phyloP scores from a whole-genome alignment of 768 basidiomycete genomes.

The Auricularia auricula-judae region DNA sequence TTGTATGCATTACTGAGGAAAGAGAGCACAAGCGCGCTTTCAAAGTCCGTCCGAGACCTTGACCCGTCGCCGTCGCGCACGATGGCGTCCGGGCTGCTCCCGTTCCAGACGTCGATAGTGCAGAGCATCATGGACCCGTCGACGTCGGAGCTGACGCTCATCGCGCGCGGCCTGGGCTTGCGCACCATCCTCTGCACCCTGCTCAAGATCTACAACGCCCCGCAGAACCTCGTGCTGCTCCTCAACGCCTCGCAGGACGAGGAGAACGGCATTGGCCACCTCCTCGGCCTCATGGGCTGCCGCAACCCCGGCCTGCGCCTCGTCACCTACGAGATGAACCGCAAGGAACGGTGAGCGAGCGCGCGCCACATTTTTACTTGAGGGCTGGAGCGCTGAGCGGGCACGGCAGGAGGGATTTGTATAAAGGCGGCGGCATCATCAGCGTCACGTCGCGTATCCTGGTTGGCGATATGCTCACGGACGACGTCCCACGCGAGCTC shows the following conservation, averaged over 20 bases:
- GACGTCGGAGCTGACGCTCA: slow-evolving; percentile 50
- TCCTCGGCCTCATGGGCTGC: slow-evolving; percentile 86
- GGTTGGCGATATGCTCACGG: slow-evolving; percentile 87
- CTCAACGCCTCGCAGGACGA: slow-evolving; percentile 81
- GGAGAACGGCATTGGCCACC: slow-evolving; percentile 84
- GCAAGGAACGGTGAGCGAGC: slow-evolving; percentile 60
- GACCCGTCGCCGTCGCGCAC: not conserved
- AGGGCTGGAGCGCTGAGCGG: not conserved
- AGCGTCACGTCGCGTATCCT: slow-evolving; percentile 91
- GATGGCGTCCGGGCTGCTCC: not conserved
- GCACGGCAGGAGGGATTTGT: slow-evolving; percentile 61
- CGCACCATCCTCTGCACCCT: slow-evolving; percentile 75
- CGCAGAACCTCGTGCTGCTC: slow-evolving; percentile 72
- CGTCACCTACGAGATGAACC: slow-evolving; percentile 70
- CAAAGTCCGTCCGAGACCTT: no score
- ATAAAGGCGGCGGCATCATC: slow-evolving; percentile 79
- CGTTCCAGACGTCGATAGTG: not conserved
- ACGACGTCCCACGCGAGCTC: slow-evolving; percentile 71
- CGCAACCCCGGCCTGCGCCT: slow-evolving; percentile 74
- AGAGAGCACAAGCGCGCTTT: no score
- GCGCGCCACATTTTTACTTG: not conserved
- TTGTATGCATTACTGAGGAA: no score
- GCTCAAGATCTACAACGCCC: slow-evolving; percentile 85
- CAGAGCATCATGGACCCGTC: slow-evolving; percentile 37
- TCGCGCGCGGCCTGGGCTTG: slow-evolving; percentile 87